Conservation (phyloP, 805 yeast species). For the Candida coquimbonensis region DNA sequence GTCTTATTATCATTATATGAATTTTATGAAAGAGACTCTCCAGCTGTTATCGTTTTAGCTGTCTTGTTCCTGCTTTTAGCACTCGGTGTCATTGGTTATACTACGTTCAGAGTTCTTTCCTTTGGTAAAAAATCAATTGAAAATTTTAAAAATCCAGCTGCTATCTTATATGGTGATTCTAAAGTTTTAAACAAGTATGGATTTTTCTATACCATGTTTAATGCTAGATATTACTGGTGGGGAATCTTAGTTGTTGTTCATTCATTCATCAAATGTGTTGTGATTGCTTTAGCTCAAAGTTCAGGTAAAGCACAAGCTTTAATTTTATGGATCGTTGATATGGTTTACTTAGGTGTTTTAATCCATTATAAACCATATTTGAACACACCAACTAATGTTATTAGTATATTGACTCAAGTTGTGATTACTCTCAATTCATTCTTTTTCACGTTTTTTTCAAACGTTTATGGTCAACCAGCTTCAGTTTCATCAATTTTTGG, state of each 20-base stretch:
- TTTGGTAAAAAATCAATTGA: conserved; percentile 58
- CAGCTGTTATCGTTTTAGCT: conserved; percentile 82
- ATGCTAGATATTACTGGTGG: conserved; percentile 79
- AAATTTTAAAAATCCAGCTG: conserved; percentile 75
- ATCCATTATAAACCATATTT: conserved; percentile 67
- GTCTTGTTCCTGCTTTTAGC: conserved; percentile 60
- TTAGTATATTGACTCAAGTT: conserved; percentile 65
- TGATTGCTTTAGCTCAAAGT: conserved; percentile 71
- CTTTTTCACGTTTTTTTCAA: conserved; percentile 79
- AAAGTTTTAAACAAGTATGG: conserved; percentile 73
- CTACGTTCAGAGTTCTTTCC: conserved; percentile 53
- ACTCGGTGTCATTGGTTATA: conserved; percentile 53
- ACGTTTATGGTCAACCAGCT: conserved; percentile 73
- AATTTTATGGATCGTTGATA: conserved; percentile 68
- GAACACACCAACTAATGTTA: conserved; percentile 74
- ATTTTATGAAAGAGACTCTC: conserved; percentile 72
- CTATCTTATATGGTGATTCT: conserved; percentile 74
- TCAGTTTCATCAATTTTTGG: conserved; percentile 84
- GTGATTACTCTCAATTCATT: conserved; percentile 76
- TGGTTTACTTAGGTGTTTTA: conserved; percentile 57
- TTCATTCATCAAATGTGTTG: conserved; percentile 57
- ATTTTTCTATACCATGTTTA: conserved; percentile 83
- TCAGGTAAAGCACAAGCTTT: conserved; percentile 80
- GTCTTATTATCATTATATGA: conserved; percentile 82
- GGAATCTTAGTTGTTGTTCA: conserved; percentile 58